Conservation (phyloP, 1,284 basidiomycete species). For the Puccinia triticina region DNA sequence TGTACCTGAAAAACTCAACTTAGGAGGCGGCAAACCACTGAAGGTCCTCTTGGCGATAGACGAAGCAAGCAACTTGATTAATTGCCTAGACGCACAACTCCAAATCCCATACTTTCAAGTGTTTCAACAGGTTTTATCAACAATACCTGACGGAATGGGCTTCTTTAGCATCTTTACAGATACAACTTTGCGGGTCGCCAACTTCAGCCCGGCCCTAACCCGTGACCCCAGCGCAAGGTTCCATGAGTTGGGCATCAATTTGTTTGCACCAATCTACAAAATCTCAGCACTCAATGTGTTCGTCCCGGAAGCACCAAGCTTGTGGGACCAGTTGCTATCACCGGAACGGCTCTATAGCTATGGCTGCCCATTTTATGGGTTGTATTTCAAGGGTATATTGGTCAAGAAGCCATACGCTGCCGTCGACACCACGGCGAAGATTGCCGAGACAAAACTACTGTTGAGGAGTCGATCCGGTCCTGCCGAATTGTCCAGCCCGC, state of each 20-base stretch:
- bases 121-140: not conserved
- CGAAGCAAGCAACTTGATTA: conserved; percentile 5
- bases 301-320: not conserved
- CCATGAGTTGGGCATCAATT: not conserved
- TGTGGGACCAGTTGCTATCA: conserved; percentile 2
- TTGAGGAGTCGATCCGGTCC: too few species aligned
- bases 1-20: not conserved
- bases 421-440: not conserved
- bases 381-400: not conserved
- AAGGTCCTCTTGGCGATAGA: conserved; percentile 10
- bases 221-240: conserved; percentile 1
- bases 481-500: not conserved
- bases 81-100: too few species aligned
- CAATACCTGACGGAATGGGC: not conserved
- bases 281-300: conserved; percentile 8
- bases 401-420: not conserved
- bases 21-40: not conserved
- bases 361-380: conserved; percentile 24
- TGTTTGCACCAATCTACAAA: conserved; percentile 15
- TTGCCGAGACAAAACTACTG: not conserved
- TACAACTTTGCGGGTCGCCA: conserved; percentile 9
- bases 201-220: not conserved
- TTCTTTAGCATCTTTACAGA: conserved; percentile 9
- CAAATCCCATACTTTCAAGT: not conserved
- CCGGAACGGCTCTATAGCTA: conserved; percentile 4